These are phyloP conservation scores for Euphorbia lathyris DNA, from an alignment of 345 rosid genomes.

Conservation along the genomic window DNA sequence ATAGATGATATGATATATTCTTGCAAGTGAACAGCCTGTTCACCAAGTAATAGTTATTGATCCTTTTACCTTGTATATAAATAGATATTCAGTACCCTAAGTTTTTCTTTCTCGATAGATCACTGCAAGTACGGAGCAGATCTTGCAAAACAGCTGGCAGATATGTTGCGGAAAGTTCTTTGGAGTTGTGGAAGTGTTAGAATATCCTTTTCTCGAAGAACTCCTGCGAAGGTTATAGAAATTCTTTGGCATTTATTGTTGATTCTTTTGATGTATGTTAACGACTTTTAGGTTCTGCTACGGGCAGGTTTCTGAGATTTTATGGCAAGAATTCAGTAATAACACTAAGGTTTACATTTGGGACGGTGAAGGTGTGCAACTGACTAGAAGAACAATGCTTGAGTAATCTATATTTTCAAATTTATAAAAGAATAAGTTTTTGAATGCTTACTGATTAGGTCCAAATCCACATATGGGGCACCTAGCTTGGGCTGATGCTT, in stretches of 20 bases:
- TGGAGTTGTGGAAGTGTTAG: constrained; percentile 36
- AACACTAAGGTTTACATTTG: constrained; percentile 29
- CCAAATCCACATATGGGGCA: constrained; percentile 35
- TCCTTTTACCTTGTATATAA: background rate
- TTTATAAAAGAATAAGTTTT: background rate
- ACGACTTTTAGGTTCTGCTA: background rate
- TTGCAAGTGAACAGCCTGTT: constrained; percentile 1
- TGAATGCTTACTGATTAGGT: constrained; percentile 15
- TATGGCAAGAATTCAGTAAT: constrained; percentile 19
- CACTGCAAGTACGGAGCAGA: constrained; percentile 29
- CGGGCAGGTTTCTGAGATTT: constrained; percentile 20
- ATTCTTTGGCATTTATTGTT: background rate
- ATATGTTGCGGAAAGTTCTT: constrained; percentile 28
- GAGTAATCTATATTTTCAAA: background rate
- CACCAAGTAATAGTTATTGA: background rate
- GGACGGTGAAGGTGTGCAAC: constrained; percentile 30
- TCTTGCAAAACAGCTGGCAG: constrained; percentile 21
- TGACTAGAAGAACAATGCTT: background rate
- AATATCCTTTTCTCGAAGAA: constrained; percentile 33
- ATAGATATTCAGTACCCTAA: background rate
- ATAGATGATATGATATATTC: background rate
- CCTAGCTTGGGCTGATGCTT: constrained; percentile 36
- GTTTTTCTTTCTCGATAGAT: constrained; percentile 5
- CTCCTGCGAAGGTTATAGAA: constrained; percentile 24
- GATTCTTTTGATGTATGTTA: constrained; percentile 9